Base-by-base conservation (phyloP, 495 filamentous ascomycete genomes). In the Oidiodendron maius region DNA sequence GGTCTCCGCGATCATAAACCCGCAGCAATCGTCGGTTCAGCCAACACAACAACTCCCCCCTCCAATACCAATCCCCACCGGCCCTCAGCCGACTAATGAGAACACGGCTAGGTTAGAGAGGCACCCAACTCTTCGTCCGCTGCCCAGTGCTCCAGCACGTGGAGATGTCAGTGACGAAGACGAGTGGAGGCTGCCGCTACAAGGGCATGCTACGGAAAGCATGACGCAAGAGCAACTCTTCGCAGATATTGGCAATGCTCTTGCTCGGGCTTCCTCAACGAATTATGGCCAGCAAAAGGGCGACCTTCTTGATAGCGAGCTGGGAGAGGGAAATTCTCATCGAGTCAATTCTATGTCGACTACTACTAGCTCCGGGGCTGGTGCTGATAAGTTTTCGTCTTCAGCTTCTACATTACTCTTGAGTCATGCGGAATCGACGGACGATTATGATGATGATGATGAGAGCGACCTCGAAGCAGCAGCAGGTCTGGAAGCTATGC, bases 401-500 rank as follows among this genome's bases (percentile, higher is more conserved):
- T 72, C 68, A 40, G 71, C 74, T 4, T 72, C 73, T 4, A 74
- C 73, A 3, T 39, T 72, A 24, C 70, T 67, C 44, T 63, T 62
- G 23, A 71, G 71, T 40, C 58, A 64, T 46, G 41, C 36, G 3
- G 44, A 48, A 11, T 34, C 28, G n/a, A 37, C 28, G 2, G 44
- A 46, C 15, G 49, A 55, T 18, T 34, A 54, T 46, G 46, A 44
- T 15, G 48, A 60, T 5, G 66, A 65, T 22, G 72, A 93, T 51
- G 87, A 88, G 22, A 96, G 89, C 57, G 93, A 99, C 53, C 80
- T 89, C 0, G 93, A 99, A 64, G 91, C 88, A 21, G 85, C 86
- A 17, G 88, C 87, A 21, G 93, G 93, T 1, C 67, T 94, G 15
- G 80, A 83, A 53, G 89, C 90, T 58, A 76, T 98, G 75, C 82